phyloP scores from a whole-genome alignment of 140 eudicot species.

The Artemisia princeps region DNA sequence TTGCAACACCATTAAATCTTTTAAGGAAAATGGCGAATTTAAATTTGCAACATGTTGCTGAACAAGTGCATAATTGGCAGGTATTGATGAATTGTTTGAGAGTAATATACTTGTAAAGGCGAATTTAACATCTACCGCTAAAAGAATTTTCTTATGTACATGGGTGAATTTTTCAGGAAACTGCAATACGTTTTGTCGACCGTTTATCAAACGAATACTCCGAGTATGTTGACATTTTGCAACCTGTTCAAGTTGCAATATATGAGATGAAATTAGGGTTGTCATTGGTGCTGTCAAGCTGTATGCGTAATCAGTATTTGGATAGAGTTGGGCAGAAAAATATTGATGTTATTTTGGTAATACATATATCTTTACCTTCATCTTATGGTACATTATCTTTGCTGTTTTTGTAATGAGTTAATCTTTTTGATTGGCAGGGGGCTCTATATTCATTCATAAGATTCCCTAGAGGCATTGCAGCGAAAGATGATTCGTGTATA shows the following conservation, averaged over 20 bases:
- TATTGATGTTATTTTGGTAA: constrained; percentile 38
- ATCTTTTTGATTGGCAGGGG: not conserved
- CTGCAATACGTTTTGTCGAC: constrained; percentile 55
- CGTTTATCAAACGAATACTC: constrained; percentile 60
- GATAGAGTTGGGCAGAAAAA: constrained; percentile 40
- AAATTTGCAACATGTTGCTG: constrained; percentile 28
- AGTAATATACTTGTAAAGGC: constrained; percentile 8
- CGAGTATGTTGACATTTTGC: constrained; percentile 56
- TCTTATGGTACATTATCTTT: too few species aligned
- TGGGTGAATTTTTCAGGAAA: constrained; percentile 33
- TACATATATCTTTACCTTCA: too few species aligned
- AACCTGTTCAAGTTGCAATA: constrained; percentile 78
- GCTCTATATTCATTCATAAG: constrained; percentile 55
- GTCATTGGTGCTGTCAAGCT: constrained; percentile 48
- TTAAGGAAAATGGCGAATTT: constrained; percentile 25
- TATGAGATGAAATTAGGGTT: constrained; percentile 86
- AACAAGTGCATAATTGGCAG: constrained; percentile 69
- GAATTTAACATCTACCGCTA: not conserved
- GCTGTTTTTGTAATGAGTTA: too few species aligned
- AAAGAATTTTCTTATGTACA: too few species aligned
- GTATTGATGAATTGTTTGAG: constrained; percentile 27
- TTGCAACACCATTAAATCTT: constrained; percentile 28
- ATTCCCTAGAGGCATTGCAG: constrained; percentile 56
- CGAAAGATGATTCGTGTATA: constrained; percentile 30
- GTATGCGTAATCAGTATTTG: constrained; percentile 29